Evolutionary conservation across 768 basidiomycete species (phyloP).

Genomic region (Tubosaeta sp.): DNA sequence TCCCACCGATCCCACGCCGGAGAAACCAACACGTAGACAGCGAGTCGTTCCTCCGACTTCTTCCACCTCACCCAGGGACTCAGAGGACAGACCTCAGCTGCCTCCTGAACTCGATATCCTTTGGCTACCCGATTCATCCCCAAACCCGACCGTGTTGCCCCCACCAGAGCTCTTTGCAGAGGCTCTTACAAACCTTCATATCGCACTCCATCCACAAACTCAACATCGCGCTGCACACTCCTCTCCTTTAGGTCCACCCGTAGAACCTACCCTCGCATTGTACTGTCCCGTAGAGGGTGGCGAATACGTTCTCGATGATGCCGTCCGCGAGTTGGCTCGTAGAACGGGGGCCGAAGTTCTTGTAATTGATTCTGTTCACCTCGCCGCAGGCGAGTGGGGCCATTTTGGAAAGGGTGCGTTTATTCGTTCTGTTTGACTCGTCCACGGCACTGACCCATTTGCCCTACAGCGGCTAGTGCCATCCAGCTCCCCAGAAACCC

Average conservation of each 20-base stretch:
- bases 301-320: conserved; percentile 74
- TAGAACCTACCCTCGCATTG: conserved; percentile 80
- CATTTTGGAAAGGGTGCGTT: conserved; percentile 70
- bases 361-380: conserved; percentile 75
- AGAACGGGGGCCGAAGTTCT: conserved; percentile 76
- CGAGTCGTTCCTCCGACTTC: conserved; percentile 1
- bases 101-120: conserved; percentile 58
- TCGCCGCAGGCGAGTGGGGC: conserved; percentile 88
- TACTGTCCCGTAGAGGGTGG: conserved; percentile 84
- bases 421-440: background rate
- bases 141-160: conserved; percentile 41
- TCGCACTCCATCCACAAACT: conserved; percentile 76
- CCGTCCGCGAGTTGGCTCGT: conserved; percentile 72
- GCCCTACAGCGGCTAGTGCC: conserved; percentile 57
- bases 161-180: conserved; percentile 75
- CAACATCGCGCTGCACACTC: conserved; percentile 69
- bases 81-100: conserved; percentile 39
- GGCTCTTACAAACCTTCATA: conserved; percentile 67
- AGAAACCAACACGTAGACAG: conserved; percentile 24
- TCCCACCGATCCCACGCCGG: conserved; percentile 16
- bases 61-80: conserved; percentile 13
- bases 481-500: conserved; percentile 72
- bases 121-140: conserved; percentile 50
- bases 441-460: conserved; percentile 7
- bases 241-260: conserved; percentile 46